A percentile compares a stretch with the other conserved stretches of the same genome.
Conservation (phyloP, 2,329 filamentous ascomycete genomes). For the Lachnellula willkommii region DNA sequence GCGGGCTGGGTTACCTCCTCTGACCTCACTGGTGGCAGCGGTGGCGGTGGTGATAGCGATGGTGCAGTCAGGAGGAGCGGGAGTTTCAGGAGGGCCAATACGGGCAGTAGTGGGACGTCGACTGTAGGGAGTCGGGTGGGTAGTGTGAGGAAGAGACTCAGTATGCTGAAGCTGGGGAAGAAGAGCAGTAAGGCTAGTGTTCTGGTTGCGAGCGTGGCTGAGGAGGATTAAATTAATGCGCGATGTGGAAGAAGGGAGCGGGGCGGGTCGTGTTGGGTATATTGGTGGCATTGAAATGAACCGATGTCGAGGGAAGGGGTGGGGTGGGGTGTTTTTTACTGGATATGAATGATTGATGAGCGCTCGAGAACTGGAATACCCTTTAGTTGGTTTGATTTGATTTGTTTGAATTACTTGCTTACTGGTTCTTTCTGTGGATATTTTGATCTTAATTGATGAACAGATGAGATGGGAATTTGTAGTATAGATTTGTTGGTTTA, state of each 20-base stretch:
- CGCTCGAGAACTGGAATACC: too few species aligned
- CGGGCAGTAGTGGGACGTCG: neutral
- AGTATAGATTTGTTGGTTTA: too few species aligned
- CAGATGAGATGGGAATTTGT: too few species aligned
- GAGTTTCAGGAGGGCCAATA: neutral
- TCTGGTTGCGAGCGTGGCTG: constrained; percentile 23
- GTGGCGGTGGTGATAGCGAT: neutral
- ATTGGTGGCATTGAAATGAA: too few species aligned
- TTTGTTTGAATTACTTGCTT: too few species aligned
- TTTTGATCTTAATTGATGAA: too few species aligned
- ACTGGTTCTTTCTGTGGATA: too few species aligned
- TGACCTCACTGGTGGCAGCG: constrained; percentile 19
- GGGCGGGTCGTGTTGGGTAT: neutral
- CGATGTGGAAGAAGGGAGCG: neutral
- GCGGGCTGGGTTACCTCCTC: constrained; percentile 34
- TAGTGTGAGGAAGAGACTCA: constrained; percentile 30
- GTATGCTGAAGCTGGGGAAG: constrained; percentile 30
- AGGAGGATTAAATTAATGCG: constrained; percentile 18
- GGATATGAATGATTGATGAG: too few species aligned
- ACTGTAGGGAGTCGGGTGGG: constrained; percentile 27
- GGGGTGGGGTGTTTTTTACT: too few species aligned
- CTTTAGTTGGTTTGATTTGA: too few species aligned
- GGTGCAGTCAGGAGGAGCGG: constrained; percentile 12
- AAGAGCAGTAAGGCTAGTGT: constrained; percentile 33
- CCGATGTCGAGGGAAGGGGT: too few species aligned